Evolutionary conservation across 345 rosid species (phyloP).

Genomic region (Excoecaria agallocha): DNA sequence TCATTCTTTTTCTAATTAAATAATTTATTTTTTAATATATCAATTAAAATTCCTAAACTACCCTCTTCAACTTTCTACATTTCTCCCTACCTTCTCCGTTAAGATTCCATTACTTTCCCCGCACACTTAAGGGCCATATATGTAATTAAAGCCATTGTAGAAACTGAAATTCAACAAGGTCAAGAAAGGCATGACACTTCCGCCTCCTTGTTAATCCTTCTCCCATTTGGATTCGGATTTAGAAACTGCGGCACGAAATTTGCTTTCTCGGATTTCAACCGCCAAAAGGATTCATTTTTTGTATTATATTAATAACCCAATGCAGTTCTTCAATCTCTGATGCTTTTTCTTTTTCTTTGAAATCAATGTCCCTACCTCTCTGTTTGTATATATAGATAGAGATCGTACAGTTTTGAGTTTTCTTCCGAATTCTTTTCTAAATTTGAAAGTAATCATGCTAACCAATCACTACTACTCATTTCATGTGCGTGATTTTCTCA

Average conservation of each 20-base stretch:
- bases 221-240: neutral
- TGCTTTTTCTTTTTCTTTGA: neutral
- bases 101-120: neutral
- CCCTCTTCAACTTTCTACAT: no score
- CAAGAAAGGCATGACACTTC: neutral
- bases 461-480: neutral
- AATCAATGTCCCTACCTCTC: neutral
- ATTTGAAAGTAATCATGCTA: conserved; percentile 1
- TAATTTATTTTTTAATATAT: no score
- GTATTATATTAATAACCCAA: neutral
- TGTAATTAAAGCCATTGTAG: neutral
- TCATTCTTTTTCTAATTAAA: no score
- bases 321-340: neutral
- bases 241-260: neutral
- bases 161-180: neutral
- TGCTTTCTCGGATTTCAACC: neutral
- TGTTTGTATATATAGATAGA: no score
- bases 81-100: neutral
- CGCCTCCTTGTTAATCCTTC: neutral
- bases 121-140: neutral
- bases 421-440: no score
- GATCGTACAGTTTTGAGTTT: no score
- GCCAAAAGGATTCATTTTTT: neutral
- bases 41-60: no score
- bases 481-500: neutral